These are phyloP conservation scores for Aquilaria yunnanensis DNA, from an alignment of 345 rosid genomes.

Conservation along the genomic window DNA sequence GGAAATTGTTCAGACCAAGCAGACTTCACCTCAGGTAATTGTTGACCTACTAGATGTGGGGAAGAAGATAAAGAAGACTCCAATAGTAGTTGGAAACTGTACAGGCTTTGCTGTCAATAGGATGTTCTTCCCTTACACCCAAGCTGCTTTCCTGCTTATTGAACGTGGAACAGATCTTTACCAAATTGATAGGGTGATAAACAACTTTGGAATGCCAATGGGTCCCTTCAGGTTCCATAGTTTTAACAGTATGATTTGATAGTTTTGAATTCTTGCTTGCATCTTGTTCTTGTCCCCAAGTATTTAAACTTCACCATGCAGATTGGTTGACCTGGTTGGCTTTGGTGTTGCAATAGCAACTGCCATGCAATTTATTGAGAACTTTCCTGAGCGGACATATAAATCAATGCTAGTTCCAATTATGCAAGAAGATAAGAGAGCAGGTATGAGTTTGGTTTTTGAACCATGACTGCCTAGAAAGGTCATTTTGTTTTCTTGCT, in stretches of 20 bases:
- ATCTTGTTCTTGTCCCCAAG: constrained; percentile 1
- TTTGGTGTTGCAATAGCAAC: constrained; percentile 85
- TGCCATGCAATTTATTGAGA: constrained; percentile 57
- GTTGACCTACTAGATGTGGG: constrained; percentile 83
- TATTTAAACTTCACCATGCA: constrained; percentile 20
- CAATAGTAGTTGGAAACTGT: constrained; percentile 91
- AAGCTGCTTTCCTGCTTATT: constrained; percentile 65
- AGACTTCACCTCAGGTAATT: constrained; percentile 74
- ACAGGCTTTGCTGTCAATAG: constrained; percentile 96
- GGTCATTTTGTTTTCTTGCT: no score
- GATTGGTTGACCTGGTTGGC: constrained; percentile 80
- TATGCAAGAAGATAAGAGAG: constrained; percentile 89
- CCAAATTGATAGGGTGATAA: constrained; percentile 58
- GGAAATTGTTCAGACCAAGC: constrained; percentile 80
- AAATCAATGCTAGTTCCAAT: constrained; percentile 73
- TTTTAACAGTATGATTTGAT: not conserved
- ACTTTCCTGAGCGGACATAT: constrained; percentile 68
- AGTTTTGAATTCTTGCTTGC: not conserved
- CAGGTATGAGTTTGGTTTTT: constrained; percentile 30
- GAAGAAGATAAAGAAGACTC: constrained; percentile 81
- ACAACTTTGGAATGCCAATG: constrained; percentile 96
- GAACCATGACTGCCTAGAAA: no score
- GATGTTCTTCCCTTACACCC: constrained; percentile 91
- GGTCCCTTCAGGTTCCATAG: constrained; percentile 72
- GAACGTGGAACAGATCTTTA: constrained; percentile 74